phyloP scores from a whole-genome alignment of 768 basidiomycete genomes.

The Lactarius akahatsu region DNA sequence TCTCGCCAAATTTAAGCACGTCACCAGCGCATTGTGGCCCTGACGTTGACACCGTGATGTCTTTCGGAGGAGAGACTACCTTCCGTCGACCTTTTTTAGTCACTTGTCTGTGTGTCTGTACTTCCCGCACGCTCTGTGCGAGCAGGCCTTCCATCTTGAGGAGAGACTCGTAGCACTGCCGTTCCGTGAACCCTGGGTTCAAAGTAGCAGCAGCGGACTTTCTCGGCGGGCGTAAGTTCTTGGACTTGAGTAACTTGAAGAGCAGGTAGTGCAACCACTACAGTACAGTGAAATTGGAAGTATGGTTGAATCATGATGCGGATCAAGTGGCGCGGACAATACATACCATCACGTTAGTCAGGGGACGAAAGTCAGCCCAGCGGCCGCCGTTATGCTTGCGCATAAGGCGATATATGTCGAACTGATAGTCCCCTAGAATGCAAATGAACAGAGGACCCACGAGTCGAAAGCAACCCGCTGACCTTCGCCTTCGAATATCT shows the following conservation, averaged over 20 bases:
- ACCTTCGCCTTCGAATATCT: conserved; percentile 92
- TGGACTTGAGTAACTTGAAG: conserved; percentile 68
- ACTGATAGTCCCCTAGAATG: conserved; percentile 80
- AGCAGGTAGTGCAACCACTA: conserved; percentile 90
- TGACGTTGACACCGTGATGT: conserved; percentile 24
- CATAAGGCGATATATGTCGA: conserved; percentile 94
- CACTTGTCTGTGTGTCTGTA: conserved; percentile 36
- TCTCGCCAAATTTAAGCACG: conserved; percentile 58
- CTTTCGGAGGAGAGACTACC: conserved; percentile 33
- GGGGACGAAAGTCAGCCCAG: conserved; percentile 78
- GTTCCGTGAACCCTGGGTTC: conserved; percentile 53
- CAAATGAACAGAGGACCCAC: background rate
- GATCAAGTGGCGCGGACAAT: conserved; percentile 30
- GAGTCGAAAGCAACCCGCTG: conserved; percentile 21
- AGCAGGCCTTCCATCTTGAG: conserved; percentile 64
- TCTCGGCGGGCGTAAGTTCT: conserved; percentile 53
- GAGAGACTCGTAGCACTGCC: conserved; percentile 67
- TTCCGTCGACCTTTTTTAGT: conserved; percentile 43
- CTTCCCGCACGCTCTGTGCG: conserved; percentile 43
- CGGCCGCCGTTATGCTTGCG: conserved; percentile 50
- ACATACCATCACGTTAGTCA: conserved; percentile 86
- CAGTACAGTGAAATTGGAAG: conserved; percentile 36
- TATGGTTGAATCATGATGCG: background rate
- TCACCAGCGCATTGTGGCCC: conserved; percentile 50
- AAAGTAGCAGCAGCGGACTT: conserved; percentile 31